phyloP scores from a whole-genome alignment of 192 early-diverging fungal genomes.

The Allomyces macrogynus region DNA sequence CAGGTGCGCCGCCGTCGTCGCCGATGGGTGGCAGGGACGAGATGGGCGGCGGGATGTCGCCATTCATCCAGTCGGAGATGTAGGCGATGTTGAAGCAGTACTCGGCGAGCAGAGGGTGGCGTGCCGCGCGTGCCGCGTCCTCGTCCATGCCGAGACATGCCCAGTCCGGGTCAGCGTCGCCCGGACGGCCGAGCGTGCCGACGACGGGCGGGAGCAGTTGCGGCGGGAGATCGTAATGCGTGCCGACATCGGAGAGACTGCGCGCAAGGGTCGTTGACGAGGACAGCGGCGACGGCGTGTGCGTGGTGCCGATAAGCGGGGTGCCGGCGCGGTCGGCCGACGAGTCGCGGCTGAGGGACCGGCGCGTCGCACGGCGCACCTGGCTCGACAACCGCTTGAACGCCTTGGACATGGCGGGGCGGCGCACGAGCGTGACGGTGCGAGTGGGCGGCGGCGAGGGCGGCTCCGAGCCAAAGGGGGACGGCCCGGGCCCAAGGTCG shows the following conservation, averaged over 20 bases:
- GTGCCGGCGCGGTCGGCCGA: neutral
- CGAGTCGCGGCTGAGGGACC: neutral
- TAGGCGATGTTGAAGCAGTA: neutral
- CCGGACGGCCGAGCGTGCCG: too few relatives aligned
- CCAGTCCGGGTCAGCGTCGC: too few relatives aligned
- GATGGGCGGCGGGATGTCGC: neutral
- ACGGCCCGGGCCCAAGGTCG: too few relatives aligned
- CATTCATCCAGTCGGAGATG: neutral
- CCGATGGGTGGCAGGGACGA: too few relatives aligned
- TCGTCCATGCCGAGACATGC: neutral
- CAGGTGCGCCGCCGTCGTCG: too few relatives aligned
- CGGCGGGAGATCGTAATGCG: neutral
- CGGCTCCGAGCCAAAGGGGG: too few relatives aligned
- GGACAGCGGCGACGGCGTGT: too few relatives aligned
- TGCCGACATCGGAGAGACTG: too few relatives aligned
- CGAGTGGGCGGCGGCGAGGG: too few relatives aligned
- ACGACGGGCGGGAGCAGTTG: neutral
- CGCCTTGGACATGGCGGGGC: neutral
- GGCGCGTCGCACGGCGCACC: neutral
- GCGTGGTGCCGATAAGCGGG: too few relatives aligned
- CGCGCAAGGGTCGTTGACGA: too few relatives aligned
- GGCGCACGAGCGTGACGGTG: too few relatives aligned
- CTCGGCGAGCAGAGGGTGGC: neutral
- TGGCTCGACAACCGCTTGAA: neutral
- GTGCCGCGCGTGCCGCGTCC: neutral